Evolutionary conservation across 176 grass and related monocot genomes (phyloP), one percentile per base, ranked within the genome.

Genomic region (Triticum urartu): DNA sequence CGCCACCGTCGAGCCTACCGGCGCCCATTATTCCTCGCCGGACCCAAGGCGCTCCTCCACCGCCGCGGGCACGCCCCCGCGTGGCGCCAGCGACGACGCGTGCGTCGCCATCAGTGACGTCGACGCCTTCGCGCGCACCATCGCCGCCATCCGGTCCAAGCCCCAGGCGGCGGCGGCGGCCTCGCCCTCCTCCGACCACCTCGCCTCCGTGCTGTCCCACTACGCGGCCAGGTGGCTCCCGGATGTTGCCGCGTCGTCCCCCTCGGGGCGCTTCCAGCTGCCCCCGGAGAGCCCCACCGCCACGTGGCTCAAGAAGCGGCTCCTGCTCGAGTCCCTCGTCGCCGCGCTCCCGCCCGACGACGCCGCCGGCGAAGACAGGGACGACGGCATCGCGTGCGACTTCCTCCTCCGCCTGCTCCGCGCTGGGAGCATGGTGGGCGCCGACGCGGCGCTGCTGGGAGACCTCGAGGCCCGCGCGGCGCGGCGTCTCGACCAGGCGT

Each of bases 171-270:
- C 71, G 25, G 60, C 33, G 1, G 38, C n/a, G 4, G 48, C 48
- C 1, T n/a, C 82, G 8, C 17, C 69, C 0, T 17, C 82, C 65
- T 59, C 80, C 1, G 81, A 84, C 67, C 83, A 83, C 75, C 89
- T 98, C 68, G 91, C 89, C 79, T 88, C 95, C 11, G 91, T 97
- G 39, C 81, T 95, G 25, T 95, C 95, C 36, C 89, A 93, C 74
- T 97, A 97, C 67, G 92, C 95, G 21, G 87, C 92, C 17, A 38
- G 90, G 74, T 98, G 95, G 95, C 91, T 98, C 68, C 95, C 95
- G 6, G 95, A 98, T 66, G 72, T 89, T 60, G 77, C 89, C 6
- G 81, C 91, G 6, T 85, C 91, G 50, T 80, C 94, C 4, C 82
- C 89, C 5, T 91, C 94, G 0, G 78, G 88, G 4, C 72, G 89